Evolutionary conservation across 495 filamentous ascomycete species (phyloP).

Genomic region (Podospora conica): DNA sequence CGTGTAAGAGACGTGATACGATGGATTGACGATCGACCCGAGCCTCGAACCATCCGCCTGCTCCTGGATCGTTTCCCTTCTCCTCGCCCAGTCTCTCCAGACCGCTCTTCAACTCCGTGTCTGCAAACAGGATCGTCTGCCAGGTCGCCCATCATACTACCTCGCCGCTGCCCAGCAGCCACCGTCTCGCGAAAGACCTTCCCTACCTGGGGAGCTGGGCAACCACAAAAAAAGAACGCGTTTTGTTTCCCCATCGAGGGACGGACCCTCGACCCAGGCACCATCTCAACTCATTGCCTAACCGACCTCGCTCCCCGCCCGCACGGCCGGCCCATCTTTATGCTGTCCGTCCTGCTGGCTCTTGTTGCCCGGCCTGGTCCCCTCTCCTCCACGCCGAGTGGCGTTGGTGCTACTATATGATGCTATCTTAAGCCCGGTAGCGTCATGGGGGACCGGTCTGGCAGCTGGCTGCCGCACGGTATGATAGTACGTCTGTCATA

Average conservation of each 20-base stretch:
- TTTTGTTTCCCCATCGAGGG: constrained; percentile 18
- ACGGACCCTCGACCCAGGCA: constrained; percentile 7
- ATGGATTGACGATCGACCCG: constrained; percentile 16
- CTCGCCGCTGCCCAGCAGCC: background rate
- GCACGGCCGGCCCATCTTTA: constrained; percentile 21
- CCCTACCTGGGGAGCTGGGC: background rate
- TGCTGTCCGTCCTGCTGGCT: constrained; percentile 13
- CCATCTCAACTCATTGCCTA: constrained; percentile 8
- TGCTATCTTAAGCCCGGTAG: constrained; percentile 17
- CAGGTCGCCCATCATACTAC: background rate
- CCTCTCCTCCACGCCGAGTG: constrained; percentile 11
- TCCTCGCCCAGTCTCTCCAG: constrained; percentile 1
- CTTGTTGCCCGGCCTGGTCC: constrained; percentile 12
- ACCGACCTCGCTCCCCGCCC: constrained; percentile 14
- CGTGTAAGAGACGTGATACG: constrained; percentile 23
- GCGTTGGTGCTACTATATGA: constrained; percentile 12
- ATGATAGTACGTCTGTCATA: constrained; percentile 11
- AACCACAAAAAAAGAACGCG: background rate
- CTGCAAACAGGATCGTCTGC: constrained; percentile 10
- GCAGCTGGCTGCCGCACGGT: constrained; percentile 16
- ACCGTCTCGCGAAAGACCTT: background rate
- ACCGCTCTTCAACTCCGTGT: constrained; percentile 1
- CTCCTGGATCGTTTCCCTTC: constrained; percentile 15
- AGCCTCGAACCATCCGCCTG: constrained; percentile 23
- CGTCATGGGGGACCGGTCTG: constrained; percentile 14